These are phyloP conservation scores for Tricholoma flavovirens DNA, from an alignment of 768 basidiomycete species.

Conservation along the genomic window DNA sequence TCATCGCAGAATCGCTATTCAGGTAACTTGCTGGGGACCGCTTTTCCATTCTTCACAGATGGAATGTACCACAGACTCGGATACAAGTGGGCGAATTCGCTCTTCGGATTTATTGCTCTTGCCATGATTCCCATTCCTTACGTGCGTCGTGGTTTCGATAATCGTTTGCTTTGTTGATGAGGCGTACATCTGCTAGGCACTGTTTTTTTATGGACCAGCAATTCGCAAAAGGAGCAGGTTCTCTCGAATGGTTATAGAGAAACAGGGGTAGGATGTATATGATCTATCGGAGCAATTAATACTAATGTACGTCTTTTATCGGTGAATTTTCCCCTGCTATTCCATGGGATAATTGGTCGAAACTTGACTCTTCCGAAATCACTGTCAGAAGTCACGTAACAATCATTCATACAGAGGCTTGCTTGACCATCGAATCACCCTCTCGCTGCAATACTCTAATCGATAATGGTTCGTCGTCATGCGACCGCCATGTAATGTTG, in stretches of 20 bases:
- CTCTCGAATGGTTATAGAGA: conserved; percentile 32
- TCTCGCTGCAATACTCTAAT: no score
- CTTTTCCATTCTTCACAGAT: conserved; percentile 59
- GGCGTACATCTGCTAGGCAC: conserved; percentile 19
- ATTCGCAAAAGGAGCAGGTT: conserved; percentile 38
- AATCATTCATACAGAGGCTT: no score
- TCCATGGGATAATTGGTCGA: no score
- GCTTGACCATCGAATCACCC: no score
- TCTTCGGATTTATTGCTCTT: conserved; percentile 48
- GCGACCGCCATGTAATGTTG: no score
- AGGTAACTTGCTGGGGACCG: conserved; percentile 48
- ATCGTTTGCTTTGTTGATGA: not conserved
- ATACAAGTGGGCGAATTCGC: conserved; percentile 55
- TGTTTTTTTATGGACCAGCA: conserved; percentile 38
- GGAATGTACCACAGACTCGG: conserved; percentile 52
- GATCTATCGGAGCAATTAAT: not conserved
- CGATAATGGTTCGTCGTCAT: no score
- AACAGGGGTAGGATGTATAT: not conserved
- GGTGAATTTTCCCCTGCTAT: no score
- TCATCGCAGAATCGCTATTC: not conserved
- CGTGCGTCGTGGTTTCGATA: conserved; percentile 26
- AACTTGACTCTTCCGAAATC: no score
- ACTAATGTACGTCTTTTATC: no score
- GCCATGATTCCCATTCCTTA: conserved; percentile 56
- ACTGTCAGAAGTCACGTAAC: no score